Base-by-base conservation (phyloP, 768 basidiomycete species). In the Russula olivacea region DNA sequence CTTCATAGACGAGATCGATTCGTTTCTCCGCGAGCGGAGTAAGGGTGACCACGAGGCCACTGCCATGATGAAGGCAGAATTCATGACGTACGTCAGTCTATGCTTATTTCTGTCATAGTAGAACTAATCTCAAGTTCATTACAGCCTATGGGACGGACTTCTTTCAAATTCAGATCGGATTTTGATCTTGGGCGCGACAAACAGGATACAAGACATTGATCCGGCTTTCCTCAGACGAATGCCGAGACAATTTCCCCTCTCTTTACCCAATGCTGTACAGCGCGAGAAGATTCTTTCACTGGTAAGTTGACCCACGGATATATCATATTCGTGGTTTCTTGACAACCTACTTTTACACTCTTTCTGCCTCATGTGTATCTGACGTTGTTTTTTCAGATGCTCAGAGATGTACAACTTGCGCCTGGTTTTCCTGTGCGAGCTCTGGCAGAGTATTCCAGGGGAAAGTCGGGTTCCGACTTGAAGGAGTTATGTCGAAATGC, bases 1-100 rank as follows among this genome's bases (percentile, higher is more conserved):
- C 68, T 99, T 99, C 74, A 97, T 98, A 70, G 96, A 99, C 72
- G 97, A 98, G 75, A 98, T 99, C 68, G 96, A 99, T 70, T 92
- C 91, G 1, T 93, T 99, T 74, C 76, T 99, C 72, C 80, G 95
- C 59, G 91, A 96, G 72, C 80, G 97, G 64, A 85, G 86, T 30
- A 83, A 84, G 60, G 87, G 88, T 11, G 96, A 98, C 70, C 97
- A 99, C 72, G 97, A 99, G 70, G 96, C 93, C 56, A 98, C 94
- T 40, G 94, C 88, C 5, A 98, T 98, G 93, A 95, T 98, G 84
- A 97, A 98, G 74, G 94, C 94, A 0, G 91, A 93, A 71, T 92
- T 92, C 69, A 92, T 93, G 90, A 92, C 89, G 89, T 91, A 71
- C 63, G 87, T 77, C 11, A 28, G 25, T 32, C 32, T n/a, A 2